Conservation (phyloP, 805 yeast species). For the Jamesozyma lodderae region DNA sequence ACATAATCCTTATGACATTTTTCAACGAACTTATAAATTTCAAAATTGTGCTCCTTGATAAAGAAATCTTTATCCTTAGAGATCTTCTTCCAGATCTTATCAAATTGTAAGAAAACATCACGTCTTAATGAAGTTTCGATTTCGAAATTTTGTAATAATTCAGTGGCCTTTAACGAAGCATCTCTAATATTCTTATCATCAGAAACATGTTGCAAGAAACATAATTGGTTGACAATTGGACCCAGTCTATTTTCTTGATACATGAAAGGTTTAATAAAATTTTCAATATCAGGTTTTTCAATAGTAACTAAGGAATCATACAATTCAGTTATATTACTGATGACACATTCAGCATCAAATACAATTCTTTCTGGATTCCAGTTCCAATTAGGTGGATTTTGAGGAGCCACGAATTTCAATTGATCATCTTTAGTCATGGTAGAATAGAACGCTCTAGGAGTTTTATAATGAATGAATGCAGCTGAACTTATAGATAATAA, state of each 20-base stretch:
- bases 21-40: conserved; percentile 47
- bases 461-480: background rate
- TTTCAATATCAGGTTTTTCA: conserved; percentile 45
- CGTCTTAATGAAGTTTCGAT: conserved; percentile 60
- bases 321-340: conserved; percentile 35
- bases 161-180: conserved; percentile 58
- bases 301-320: conserved; percentile 47
- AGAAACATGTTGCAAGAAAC: conserved; percentile 69
- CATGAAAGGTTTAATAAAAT: conserved; percentile 45
- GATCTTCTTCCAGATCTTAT: conserved; percentile 39
- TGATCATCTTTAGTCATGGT: conserved; percentile 2
- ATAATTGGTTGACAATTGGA: conserved; percentile 41
- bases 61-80: conserved; percentile 19
- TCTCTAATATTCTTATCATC: conserved; percentile 56
- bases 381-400: conserved; percentile 48
- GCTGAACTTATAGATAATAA: conserved; percentile 1
- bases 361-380: conserved; percentile 45
- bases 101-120: conserved; percentile 54
- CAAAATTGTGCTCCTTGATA: conserved; percentile 33
- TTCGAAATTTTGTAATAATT: conserved; percentile 42
- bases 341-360: conserved; percentile 35
- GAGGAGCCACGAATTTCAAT: conserved; percentile 12
- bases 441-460: background rate
- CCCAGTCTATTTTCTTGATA: conserved; percentile 41
- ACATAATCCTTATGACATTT: conserved; percentile 49